Conservation (phyloP, 2,329 filamentous ascomycete species). For the Thielaviopsis euricoi region DNA sequence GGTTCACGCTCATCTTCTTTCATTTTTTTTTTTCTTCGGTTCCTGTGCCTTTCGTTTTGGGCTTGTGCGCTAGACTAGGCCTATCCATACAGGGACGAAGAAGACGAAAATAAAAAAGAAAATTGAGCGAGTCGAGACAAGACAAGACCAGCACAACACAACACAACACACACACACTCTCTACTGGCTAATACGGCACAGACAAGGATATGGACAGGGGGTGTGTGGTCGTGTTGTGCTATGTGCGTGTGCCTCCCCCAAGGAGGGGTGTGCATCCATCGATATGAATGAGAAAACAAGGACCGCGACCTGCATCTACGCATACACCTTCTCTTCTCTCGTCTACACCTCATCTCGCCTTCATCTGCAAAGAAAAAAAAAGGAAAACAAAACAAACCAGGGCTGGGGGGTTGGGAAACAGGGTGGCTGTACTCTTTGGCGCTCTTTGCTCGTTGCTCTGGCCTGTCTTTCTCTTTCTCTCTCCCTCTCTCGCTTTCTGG, state of each 20-base stretch:
- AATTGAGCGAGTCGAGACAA: background rate
- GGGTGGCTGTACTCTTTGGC: slow-evolving; percentile 3
- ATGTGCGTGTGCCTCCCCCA: background rate
- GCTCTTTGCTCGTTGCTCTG: too few relatives aligned
- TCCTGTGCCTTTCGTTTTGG: slow-evolving; percentile 9
- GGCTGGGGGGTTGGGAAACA: slow-evolving; percentile 3
- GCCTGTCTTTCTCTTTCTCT: too few relatives aligned
- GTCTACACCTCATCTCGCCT: background rate
- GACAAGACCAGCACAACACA: background rate
- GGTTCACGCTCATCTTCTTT: background rate
- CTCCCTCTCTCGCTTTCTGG: background rate
- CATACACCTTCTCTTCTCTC: background rate
- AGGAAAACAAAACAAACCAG: slow-evolving; percentile 10
- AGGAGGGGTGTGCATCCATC: background rate
- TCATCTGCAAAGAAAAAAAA: background rate
- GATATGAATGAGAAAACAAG: slow-evolving; percentile 1
- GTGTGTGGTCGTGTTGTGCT: too few relatives aligned
- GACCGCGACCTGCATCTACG: slow-evolving; percentile 1
- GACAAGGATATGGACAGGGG: background rate
- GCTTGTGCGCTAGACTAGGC: background rate
- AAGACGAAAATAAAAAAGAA: background rate
- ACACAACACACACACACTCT: too few relatives aligned
- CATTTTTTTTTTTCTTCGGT: slow-evolving; percentile 18
- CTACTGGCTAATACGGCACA: too few relatives aligned
- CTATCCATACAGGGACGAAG: background rate